Conservation (phyloP, 768 basidiomycete species). For the Tricholoma hemisulphureum region DNA sequence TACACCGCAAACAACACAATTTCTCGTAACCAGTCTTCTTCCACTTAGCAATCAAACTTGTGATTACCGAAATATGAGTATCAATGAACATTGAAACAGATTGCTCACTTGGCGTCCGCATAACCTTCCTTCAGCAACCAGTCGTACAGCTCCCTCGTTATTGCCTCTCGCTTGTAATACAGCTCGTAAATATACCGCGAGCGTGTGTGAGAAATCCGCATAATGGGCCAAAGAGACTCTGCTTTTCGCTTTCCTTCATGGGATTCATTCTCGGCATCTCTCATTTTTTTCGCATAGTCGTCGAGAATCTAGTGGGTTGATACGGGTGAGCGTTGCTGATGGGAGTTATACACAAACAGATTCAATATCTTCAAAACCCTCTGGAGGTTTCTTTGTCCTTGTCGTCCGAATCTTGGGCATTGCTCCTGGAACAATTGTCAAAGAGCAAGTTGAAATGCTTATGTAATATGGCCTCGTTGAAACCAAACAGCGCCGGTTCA, state of each 20-base stretch:
- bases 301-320: slow-evolving; percentile 72
- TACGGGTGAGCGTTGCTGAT: neutral
- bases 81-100: slow-evolving; percentile 1
- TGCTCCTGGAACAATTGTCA: slow-evolving; percentile 17
- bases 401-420: slow-evolving; percentile 96
- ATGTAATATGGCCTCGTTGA: slow-evolving; percentile 15
- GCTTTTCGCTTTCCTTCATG: slow-evolving; percentile 98
- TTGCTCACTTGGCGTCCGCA: slow-evolving; percentile 88
- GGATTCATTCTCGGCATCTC: slow-evolving; percentile 97
- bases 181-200: slow-evolving; percentile 97
- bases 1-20: slow-evolving; percentile 93
- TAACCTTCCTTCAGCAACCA: slow-evolving; percentile 98
- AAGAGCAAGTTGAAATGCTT: slow-evolving; percentile 9
- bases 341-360: slow-evolving; percentile 42
- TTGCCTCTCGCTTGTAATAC: slow-evolving; percentile 97
- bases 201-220: slow-evolving; percentile 95
- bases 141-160: slow-evolving; percentile 90
- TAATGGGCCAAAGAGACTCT: slow-evolving; percentile 94
- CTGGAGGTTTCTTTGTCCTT: slow-evolving; percentile 91
- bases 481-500: slow-evolving; percentile 6
- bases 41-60: slow-evolving; percentile 96
- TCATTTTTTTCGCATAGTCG: slow-evolving; percentile 99
- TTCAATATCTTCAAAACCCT: slow-evolving; percentile 95
- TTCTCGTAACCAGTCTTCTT: slow-evolving; percentile 99
- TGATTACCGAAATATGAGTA: slow-evolving; percentile 11